Evolutionary conservation across 2,329 filamentous ascomycete genomes (phyloP), one percentile per base, ranked within the genome.

Genomic region (Podosphaera xanthii): DNA sequence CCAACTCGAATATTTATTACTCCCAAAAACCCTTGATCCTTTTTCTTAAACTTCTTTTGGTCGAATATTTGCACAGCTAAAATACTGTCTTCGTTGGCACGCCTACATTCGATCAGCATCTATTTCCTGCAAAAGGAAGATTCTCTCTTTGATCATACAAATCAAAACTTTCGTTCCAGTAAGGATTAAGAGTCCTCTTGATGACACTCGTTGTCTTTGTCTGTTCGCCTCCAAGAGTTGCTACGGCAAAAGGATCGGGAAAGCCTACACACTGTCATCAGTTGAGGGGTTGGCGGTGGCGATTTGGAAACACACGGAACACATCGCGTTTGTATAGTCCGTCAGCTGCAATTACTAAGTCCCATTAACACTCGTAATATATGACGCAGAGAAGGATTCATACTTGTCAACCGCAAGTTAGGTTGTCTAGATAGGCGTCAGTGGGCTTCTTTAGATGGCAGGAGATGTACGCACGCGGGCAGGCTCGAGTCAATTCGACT

Each of bases 31-130:
- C 92, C 92, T 71, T 98, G 92, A 67, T 98, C 92, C 88, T 97
- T 98, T 81, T 98, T 98, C 78, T 98, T 98, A 76, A 98, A 98
- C 75, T 98, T 98, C 77, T 96, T 96, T 74, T 98, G 92, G 72
- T 98, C 92, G 70, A 98, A 98, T 59, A 98, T 95, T 70, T 98
- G 92, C 54, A 98, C 90, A 6, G 92, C 92, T 55, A 98, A 78
- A 68, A 98, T 96, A 71, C 90, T 94, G 68, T 95, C 91, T 71
- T 98, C 92, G 62, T 84, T 92, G 61, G 88, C 91, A 70, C 80
- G 81, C 76, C 92, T 97, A 70, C 60, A 66, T 3, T 40, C 42
- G 58, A 34, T 57, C 38, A 59, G 60, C 59, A 44, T 57, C 30
- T 33, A 12, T 58, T 12, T n/a, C 35, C 46, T 36, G 9, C 30